Evolutionary conservation across 306 rosid genomes (phyloP), one percentile per base, ranked within the genome.

Genomic region (Prunus kanzakura): DNA sequence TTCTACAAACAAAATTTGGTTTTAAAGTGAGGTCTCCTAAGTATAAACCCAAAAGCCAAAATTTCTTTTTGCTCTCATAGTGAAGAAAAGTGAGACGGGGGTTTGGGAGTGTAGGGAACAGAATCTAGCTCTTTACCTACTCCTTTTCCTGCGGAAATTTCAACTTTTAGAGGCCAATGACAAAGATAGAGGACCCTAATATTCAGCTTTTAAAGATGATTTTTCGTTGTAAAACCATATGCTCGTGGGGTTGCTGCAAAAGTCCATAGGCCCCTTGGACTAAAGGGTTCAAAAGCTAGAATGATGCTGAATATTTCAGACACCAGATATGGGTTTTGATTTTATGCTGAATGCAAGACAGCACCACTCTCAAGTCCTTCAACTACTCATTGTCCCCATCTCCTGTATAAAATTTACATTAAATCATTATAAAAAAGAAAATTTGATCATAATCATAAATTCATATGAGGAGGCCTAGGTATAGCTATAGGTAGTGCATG

Each of bases 341-440:
- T 83, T 85, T 87, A 86, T 83, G 91, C 92, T 90, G 92, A 92
- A 92, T 81, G 84, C 88, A 84, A 94, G 90, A 90, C 91, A 86
- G 81, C 93, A 89, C 83, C 87, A 63, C 35, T 76, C 57, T 84
- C 78, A 3, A 45, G 83, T 89, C 87, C 83, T 80, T 83, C 52
- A 46, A 76, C 68, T 72, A 82, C 86, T 85, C 87, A 73, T 75
- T 84, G 86, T 83, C 86, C 86, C 89, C 85, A 75, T 60, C 25
- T 73, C 25, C 41, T 29, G 30, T 84, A 73, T 71, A 71, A 82
- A 77, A 38, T 38, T 38, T 38, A 38, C 43, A 52, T 52, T 52
- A 56, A 56, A 56, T 56, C 29, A 56, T 9, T 4, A 19, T 5
- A 27, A 61, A 25, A 25, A 27, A 61, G 1, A 61, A 61, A 61